Conservation (phyloP, 768 basidiomycete species). For the Suillus discolor region DNA sequence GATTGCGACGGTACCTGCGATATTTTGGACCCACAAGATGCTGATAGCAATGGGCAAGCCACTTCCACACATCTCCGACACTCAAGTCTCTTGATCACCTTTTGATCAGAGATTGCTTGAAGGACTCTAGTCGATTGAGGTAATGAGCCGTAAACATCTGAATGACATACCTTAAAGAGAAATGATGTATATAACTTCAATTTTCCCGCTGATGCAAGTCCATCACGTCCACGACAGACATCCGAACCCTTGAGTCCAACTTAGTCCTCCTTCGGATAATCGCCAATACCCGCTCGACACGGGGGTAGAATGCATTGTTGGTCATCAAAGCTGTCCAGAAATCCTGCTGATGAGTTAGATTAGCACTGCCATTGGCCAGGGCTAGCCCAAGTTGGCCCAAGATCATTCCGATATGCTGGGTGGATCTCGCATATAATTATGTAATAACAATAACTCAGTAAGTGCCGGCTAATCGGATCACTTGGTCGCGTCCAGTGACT, state of each 20-base stretch:
- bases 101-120: background rate
- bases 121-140: background rate
- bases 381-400: background rate
- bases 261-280: background rate
- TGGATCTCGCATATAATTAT: background rate
- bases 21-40: background rate
- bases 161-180: background rate
- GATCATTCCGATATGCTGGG: background rate
- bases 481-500: background rate
- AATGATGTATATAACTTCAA: background rate
- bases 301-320: background rate
- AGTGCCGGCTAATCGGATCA: background rate
- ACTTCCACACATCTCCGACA: background rate
- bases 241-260: background rate
- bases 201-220: background rate
- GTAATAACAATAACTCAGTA: background rate
- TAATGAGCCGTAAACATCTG: background rate
- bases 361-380: background rate
- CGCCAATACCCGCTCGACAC: background rate
- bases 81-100: background rate
- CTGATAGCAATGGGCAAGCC: background rate
- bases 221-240: background rate
- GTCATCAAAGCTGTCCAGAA: background rate
- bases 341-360: background rate
- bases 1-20: background rate